Conservation (phyloP, 2,329 filamentous ascomycete genomes). For the Colletotrichum melonis region DNA sequence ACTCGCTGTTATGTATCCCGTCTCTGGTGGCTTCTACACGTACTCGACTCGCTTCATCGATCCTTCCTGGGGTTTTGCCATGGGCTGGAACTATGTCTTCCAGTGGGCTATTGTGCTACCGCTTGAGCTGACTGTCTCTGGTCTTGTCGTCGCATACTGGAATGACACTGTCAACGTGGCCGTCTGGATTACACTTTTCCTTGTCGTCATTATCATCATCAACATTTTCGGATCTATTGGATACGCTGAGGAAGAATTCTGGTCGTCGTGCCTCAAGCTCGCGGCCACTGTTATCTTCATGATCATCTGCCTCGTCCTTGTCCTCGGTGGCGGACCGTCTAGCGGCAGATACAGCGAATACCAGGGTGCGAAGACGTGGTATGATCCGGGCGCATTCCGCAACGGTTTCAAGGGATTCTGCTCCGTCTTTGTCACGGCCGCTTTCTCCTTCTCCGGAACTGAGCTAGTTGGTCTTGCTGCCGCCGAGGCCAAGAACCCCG, state of each 20-base stretch:
- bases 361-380: conserved; percentile 55
- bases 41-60: conserved; percentile 72
- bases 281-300: conserved; percentile 70
- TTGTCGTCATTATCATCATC: conserved; percentile 59
- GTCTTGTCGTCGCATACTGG: conserved; percentile 65
- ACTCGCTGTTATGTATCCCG: conserved; percentile 70
- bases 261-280: conserved; percentile 66
- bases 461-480: conserved; percentile 78
- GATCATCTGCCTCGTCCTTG: conserved; percentile 67
- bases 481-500: conserved; percentile 74
- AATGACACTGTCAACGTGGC: conserved; percentile 55
- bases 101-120: conserved; percentile 63
- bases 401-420: conserved; percentile 79
- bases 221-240: conserved; percentile 67
- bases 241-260: conserved; percentile 68
- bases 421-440: conserved; percentile 75
- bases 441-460: conserved; percentile 76
- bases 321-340: conserved; percentile 67
- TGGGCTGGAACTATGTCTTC: conserved; percentile 63
- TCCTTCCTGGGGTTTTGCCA: conserved; percentile 68
- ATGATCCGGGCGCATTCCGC: conserved; percentile 65
- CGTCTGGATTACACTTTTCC: conserved; percentile 66
- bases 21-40: conserved; percentile 72
- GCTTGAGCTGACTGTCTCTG: conserved; percentile 62
- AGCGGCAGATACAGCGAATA: conserved; percentile 53